These are phyloP conservation scores for Irpex rosettiformis DNA, from an alignment of 1,284 basidiomycete species.

Conservation along the genomic window DNA sequence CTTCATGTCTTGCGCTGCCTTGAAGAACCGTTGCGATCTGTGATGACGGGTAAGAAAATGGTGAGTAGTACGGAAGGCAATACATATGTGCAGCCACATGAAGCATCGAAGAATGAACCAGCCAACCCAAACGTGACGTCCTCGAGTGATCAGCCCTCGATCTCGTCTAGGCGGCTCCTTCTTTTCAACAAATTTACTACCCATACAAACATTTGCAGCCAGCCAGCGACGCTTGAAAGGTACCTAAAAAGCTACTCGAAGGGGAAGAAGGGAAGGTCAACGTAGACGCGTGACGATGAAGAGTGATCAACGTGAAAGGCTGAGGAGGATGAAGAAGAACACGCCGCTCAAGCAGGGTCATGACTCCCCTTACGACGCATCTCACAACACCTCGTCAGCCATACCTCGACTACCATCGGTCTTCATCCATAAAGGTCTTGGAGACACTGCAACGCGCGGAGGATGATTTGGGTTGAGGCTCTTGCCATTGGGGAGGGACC, in stretches of 20 bases:
- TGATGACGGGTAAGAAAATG: background rate
- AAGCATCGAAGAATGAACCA: background rate
- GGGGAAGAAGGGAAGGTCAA: background rate
- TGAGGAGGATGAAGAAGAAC: background rate
- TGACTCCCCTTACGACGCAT: background rate
- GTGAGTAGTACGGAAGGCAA: background rate
- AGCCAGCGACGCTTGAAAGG: background rate
- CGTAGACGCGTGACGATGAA: background rate
- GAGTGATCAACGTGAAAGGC: too few species aligned
- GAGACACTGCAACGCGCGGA: background rate
- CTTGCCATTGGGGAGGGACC: too few species aligned
- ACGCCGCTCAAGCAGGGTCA: background rate
- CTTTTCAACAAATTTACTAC: background rate
- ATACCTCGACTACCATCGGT: background rate
- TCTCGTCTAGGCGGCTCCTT: background rate
- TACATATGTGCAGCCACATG: background rate
- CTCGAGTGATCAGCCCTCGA: background rate
- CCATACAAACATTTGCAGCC: background rate
- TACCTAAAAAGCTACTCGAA: background rate
- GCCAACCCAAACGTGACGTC: background rate
- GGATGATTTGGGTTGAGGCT: background rate
- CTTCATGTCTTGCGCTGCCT: background rate
- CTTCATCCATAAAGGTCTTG: background rate
- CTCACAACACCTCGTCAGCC: background rate
- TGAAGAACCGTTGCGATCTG: background rate